These are phyloP conservation scores for Porodaedalea pini DNA, from an alignment of 1,284 basidiomycete species.

Conservation along the genomic window DNA sequence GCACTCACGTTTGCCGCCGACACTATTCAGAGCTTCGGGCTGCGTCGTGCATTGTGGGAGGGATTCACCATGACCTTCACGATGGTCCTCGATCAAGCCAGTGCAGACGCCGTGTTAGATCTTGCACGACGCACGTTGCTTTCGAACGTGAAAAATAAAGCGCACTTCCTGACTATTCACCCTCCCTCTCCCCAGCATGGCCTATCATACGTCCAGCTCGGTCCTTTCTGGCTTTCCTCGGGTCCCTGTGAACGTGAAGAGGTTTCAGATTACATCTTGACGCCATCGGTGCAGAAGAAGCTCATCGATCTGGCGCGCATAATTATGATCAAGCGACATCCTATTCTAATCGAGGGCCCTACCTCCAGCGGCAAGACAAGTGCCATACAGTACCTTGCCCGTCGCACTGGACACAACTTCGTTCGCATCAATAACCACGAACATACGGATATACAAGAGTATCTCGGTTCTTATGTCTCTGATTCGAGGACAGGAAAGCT, in stretches of 20 bases:
- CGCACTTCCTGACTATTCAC: constrained; percentile 68
- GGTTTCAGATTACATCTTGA: constrained; percentile 86
- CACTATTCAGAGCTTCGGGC: constrained; percentile 72
- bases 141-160: constrained; percentile 76
- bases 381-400: constrained; percentile 93
- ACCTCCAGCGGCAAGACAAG: constrained; percentile 98
- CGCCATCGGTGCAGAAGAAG: constrained; percentile 95
- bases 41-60: constrained; percentile 91
- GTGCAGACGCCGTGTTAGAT: constrained; percentile 62
- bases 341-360: constrained; percentile 96
- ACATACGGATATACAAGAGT: constrained; percentile 99
- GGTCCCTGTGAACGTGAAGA: constrained; percentile 65
- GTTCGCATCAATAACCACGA: constrained; percentile 99
- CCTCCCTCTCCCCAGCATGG: constrained; percentile 55
- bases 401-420: constrained; percentile 91
- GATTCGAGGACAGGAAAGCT: constrained; percentile 91
- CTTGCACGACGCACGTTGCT: constrained; percentile 83
- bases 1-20: constrained; percentile 91
- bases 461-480: constrained; percentile 94
- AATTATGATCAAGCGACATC: constrained; percentile 85
- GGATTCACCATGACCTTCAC: constrained; percentile 98
- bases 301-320: constrained; percentile 91
- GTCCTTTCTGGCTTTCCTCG: constrained; percentile 86
- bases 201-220: constrained; percentile 75
- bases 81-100: constrained; percentile 85